Base-by-base conservation (phyloP, 2,329 filamentous ascomycete genomes). In the Fusarium humuli region DNA sequence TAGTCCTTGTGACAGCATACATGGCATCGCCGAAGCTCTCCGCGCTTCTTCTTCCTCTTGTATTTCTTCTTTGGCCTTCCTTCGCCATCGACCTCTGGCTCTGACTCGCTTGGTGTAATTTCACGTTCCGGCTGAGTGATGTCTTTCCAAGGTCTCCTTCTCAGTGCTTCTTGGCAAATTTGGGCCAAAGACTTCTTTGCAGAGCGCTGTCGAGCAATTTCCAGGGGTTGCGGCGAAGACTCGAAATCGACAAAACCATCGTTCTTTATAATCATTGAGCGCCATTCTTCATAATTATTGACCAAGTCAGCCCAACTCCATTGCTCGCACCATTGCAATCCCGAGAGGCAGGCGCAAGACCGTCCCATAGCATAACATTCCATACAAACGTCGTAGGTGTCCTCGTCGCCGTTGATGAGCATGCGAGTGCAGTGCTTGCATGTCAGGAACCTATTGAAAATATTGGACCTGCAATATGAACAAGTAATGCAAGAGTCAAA, bases 351-450 rank as follows among this genome's bases (percentile, higher is more conserved):
- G 5, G 88, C 89, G 77, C 96, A 99, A 47, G 94, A 97, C 54
- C 96, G 89, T 23, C 96, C 96, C 92, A 98, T 97, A n/a, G 90
- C 92, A 77, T 97, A 99, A 77, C 96, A 99, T 73, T 99, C 96
- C 92, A 99, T 94, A 77, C 96, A 99, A 23, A 99, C 87, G 78
- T 99, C 96, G 77, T 98, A 99, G 0, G 93, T 93, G 76, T 98
- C 93, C 58, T 94, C 91, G 18, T 86, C 88, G 32, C 90, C 92
- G 63, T 87, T 87, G 13, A 87, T 83, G 22, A 93, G 84, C 50
- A 86, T 83, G 37, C 91, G 86, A 47, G 93, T 87, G 78, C 96
- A 99, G 56, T 90, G 88, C 62, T 93, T 93, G 83, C 96, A 99
- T 6, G 94, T 97, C 25, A 99, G 81, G 77, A 99, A 99, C 5